Evolutionary conservation across 352 stramenopile genomes (phyloP).

Genomic region (Globisporangium canariense): DNA sequence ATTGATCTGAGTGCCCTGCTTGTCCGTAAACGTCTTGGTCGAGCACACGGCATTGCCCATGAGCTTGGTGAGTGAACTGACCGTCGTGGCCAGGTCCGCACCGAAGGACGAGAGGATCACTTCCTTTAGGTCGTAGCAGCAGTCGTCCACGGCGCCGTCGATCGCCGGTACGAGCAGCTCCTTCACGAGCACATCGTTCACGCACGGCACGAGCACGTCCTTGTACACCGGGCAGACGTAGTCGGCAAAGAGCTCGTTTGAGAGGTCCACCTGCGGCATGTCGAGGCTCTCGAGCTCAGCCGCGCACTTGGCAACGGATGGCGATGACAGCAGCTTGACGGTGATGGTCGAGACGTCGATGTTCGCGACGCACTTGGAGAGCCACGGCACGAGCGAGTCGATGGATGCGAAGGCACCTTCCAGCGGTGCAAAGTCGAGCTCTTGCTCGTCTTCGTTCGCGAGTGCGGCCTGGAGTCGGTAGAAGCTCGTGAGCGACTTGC

Average conservation of each 20-base stretch:
- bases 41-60: slow-evolving; percentile 12
- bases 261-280: background rate
- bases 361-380: slow-evolving; percentile 8
- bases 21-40: slow-evolving; percentile 4
- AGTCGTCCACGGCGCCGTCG: background rate
- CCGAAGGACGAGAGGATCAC: slow-evolving; percentile 6
- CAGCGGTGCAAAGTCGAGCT: background rate
- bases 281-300: background rate
- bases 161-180: slow-evolving; percentile 8
- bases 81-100: slow-evolving; percentile 1
- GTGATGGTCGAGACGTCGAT: slow-evolving; percentile 3
- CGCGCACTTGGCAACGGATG: background rate
- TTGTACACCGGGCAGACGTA: slow-evolving; percentile 7
- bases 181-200: slow-evolving; percentile 11
- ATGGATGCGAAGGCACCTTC: background rate
- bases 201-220: slow-evolving; percentile 7
- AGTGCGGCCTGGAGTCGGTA: background rate
- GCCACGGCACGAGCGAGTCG: background rate
- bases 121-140: slow-evolving; percentile 8
- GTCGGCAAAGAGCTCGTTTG: background rate
- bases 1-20: background rate
- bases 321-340: background rate
- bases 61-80: slow-evolving; percentile 9
- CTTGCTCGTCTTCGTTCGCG: background rate
- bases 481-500: background rate